These are phyloP conservation scores for Balamuthia mandrillaris DNA, from an alignment of 208 protist species.

Conservation along the genomic window DNA sequence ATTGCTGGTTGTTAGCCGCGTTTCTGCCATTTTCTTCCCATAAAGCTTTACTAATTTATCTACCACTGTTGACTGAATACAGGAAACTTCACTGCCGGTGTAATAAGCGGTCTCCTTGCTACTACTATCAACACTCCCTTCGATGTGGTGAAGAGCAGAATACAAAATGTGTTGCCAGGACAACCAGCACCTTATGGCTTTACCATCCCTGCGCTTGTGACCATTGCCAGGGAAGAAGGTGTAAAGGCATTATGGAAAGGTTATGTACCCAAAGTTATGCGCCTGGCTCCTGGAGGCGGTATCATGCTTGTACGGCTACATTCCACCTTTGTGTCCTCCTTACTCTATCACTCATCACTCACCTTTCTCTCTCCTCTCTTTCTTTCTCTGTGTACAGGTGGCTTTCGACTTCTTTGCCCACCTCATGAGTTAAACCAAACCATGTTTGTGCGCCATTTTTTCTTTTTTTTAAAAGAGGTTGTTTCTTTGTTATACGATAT, in stretches of 20 bases:
- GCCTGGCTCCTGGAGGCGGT: slow-evolving; percentile 71
- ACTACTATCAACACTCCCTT: slow-evolving; percentile 70
- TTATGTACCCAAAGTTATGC: slow-evolving; percentile 65
- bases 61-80: too few relatives aligned
- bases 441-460: too few relatives aligned
- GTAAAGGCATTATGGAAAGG: slow-evolving; percentile 71
- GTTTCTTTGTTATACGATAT: too few relatives aligned
- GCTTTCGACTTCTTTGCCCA: slow-evolving; percentile 27
- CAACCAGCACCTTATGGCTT: slow-evolving; percentile 46
- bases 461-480: too few relatives aligned
- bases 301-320: slow-evolving; percentile 56
- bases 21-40: neutral
- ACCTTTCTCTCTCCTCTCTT: neutral
- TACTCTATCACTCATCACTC: neutral
- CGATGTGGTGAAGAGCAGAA: slow-evolving; percentile 72
- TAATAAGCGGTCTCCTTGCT: slow-evolving; percentile 58
- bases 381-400: neutral
- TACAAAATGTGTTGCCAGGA: slow-evolving; percentile 57
- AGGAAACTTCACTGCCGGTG: slow-evolving; percentile 65
- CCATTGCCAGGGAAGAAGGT: slow-evolving; percentile 52
- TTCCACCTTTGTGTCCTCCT: neutral
- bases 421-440: too few relatives aligned
- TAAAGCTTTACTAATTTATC: too few relatives aligned
- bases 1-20: neutral
- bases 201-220: slow-evolving; percentile 54